Percentiles rank a stretch among this genome's conserved stretches.
phyloP scores from a whole-genome alignment of 345 rosid genomes.

The Sonneratia caseolaris region DNA sequence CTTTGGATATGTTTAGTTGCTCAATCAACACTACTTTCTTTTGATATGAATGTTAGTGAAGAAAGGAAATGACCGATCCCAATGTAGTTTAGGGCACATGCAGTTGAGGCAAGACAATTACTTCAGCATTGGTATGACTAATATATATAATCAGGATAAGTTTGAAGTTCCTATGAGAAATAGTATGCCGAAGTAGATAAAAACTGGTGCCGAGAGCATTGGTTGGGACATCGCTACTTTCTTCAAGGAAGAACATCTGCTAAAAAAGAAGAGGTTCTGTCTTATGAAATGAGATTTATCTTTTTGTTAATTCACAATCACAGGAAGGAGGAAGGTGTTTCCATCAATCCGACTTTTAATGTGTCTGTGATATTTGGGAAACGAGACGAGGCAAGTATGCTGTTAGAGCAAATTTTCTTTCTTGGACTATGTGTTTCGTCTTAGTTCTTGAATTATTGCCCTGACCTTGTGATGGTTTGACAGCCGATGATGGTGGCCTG shows the following conservation, averaged over 20 bases:
- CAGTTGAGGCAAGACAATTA: neutral
- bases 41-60: neutral
- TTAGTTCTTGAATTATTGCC: constrained; percentile 1
- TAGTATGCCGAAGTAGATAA: neutral
- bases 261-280: neutral
- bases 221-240: neutral
- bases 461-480: neutral
- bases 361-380: constrained; percentile 86
- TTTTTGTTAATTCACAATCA: constrained; percentile 3
- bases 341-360: constrained; percentile 59
- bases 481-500: constrained; percentile 80
- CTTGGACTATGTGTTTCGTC: constrained; percentile 6
- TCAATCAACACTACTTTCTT: neutral
- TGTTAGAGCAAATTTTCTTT: constrained; percentile 1
- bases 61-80: neutral
- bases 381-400: constrained; percentile 62
- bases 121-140: neutral
- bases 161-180: neutral
- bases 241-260: neutral
- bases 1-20: neutral
- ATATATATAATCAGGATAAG: neutral
- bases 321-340: constrained; percentile 87
- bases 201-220: neutral
- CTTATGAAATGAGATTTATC: constrained; percentile 2
- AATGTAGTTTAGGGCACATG: neutral